phyloP scores from a whole-genome alignment of 495 filamentous ascomycete species.

The Neurospora tetraspora region DNA sequence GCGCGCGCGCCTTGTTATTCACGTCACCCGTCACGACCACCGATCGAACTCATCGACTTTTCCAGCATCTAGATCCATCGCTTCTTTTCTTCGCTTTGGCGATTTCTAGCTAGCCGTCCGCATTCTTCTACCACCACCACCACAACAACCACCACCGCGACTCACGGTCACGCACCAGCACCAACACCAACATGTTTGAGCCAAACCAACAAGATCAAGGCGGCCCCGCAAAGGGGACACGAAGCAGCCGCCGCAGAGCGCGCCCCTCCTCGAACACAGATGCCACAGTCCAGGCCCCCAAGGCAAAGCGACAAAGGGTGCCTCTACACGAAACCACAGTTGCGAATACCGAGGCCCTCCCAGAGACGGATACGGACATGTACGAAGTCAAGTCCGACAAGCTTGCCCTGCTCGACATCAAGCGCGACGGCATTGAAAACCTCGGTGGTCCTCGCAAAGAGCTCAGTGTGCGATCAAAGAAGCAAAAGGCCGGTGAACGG shows the following conservation, averaged over 20 bases:
- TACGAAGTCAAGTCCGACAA: slow-evolving; percentile 38
- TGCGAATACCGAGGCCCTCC: slow-evolving; percentile 32
- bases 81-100: not conserved
- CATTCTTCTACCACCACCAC: not conserved
- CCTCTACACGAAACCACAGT: slow-evolving; percentile 47
- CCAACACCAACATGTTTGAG: not conserved
- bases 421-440: slow-evolving; percentile 37
- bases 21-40: slow-evolving; percentile 1
- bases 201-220: slow-evolving; percentile 13
- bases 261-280: slow-evolving; percentile 53
- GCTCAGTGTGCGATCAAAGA: slow-evolving; percentile 54
- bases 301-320: slow-evolving; percentile 62
- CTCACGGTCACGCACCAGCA: slow-evolving; percentile 5
- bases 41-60: slow-evolving; percentile 2
- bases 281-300: slow-evolving; percentile 50
- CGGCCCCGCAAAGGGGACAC: slow-evolving; percentile 43
- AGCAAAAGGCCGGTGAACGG: slow-evolving; percentile 45
- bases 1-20: not conserved
- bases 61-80: not conserved
- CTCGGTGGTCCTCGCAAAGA: slow-evolving; percentile 29
- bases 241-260: slow-evolving; percentile 52
- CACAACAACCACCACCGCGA: not conserved
- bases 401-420: slow-evolving; percentile 28
- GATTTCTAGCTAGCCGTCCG: not conserved
- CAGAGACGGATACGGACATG: slow-evolving; percentile 39